A percentile compares a stretch with the other conserved stretches of the same genome.
These are phyloP conservation scores for Fusarium concolor DNA, from an alignment of 2,329 filamentous ascomycete genomes.

Conservation along the genomic window DNA sequence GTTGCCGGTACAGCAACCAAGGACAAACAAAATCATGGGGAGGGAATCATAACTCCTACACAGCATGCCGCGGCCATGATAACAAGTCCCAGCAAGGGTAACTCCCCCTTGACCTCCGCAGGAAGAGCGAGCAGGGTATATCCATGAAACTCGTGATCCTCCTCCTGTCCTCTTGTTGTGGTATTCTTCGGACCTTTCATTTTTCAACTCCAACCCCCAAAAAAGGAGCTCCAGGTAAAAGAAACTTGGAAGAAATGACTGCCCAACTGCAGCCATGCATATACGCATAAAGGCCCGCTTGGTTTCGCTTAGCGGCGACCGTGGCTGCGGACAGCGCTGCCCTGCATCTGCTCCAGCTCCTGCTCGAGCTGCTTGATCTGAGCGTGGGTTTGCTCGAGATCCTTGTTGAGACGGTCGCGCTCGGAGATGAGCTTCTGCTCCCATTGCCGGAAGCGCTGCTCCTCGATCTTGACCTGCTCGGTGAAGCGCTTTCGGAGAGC, in stretches of 20 bases:
- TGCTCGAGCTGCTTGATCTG: constrained; percentile 91
- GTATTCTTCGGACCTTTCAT: constrained; percentile 50
- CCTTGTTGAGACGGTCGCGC: constrained; percentile 99
- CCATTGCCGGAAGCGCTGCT: constrained; percentile 99
- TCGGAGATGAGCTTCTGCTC: constrained; percentile 99
- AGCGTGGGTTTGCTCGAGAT: constrained; percentile 96
- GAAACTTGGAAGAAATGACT: constrained; percentile 45
- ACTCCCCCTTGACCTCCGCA: constrained; percentile 21
- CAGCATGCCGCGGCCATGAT: constrained; percentile 41
- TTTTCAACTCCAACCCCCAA: constrained; percentile 53
- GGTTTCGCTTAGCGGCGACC: constrained; percentile 79
- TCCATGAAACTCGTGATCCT: constrained; percentile 45
- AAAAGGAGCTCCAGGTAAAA: constrained; percentile 46
- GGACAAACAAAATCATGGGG: constrained; percentile 41
- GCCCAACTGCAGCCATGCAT: constrained; percentile 47
- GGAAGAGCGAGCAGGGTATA: constrained; percentile 45
- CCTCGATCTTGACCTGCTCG: constrained; percentile 99
- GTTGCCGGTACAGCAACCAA: constrained; percentile 40
- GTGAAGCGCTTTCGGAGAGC: constrained; percentile 98
- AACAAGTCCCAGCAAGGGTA: constrained; percentile 31
- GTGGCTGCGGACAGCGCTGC: constrained; percentile 88
- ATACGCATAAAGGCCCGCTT: constrained; percentile 28
- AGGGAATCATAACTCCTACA: constrained; percentile 46
- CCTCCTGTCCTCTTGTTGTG: constrained; percentile 41
- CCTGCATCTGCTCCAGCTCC: constrained; percentile 94